phyloP scores from a whole-genome alignment of 805 yeast genomes.

The Ogataea degrootiae region DNA sequence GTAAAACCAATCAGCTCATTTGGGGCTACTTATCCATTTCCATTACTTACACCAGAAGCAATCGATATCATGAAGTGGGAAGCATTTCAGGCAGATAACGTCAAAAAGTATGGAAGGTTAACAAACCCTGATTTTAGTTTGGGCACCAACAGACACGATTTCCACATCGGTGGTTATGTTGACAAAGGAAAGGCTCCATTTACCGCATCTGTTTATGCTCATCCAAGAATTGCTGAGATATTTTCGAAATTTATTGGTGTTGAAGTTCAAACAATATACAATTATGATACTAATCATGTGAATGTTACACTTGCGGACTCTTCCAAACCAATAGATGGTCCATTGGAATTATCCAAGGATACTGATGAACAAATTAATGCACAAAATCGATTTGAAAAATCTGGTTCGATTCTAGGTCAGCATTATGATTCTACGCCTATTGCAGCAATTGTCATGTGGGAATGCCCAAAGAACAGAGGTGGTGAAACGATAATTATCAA shows the following conservation, averaged over 20 bases:
- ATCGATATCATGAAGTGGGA: conserved; percentile 52
- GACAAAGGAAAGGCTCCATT: conserved; percentile 37
- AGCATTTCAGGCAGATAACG: conserved; percentile 38
- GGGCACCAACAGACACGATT: conserved; percentile 34
- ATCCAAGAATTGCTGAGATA: conserved; percentile 45
- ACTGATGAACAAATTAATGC: conserved; percentile 28
- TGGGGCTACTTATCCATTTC: conserved; percentile 53
- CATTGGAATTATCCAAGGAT: no score
- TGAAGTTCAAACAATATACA: conserved; percentile 40
- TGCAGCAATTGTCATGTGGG: conserved; percentile 46
- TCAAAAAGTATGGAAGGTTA: conserved; percentile 39
- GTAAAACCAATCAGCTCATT: conserved; percentile 31
- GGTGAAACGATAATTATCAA: conserved; percentile 46
- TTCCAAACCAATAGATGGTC: conserved; percentile 5
- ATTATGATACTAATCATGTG: conserved; percentile 49
- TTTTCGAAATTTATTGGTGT: conserved; percentile 48
- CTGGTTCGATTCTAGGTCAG: conserved; percentile 43
- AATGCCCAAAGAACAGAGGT: conserved; percentile 43
- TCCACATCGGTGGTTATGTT: conserved; percentile 46
- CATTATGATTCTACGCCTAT: conserved; percentile 45
- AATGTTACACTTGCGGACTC: conserved; percentile 42
- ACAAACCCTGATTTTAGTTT: conserved; percentile 29
- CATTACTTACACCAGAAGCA: conserved; percentile 54
- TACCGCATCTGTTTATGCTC: conserved; percentile 46
- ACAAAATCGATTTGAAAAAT: no score